Conservation (phyloP, 805 yeast species). For the Zygosaccharomyces pseudorouxii region DNA sequence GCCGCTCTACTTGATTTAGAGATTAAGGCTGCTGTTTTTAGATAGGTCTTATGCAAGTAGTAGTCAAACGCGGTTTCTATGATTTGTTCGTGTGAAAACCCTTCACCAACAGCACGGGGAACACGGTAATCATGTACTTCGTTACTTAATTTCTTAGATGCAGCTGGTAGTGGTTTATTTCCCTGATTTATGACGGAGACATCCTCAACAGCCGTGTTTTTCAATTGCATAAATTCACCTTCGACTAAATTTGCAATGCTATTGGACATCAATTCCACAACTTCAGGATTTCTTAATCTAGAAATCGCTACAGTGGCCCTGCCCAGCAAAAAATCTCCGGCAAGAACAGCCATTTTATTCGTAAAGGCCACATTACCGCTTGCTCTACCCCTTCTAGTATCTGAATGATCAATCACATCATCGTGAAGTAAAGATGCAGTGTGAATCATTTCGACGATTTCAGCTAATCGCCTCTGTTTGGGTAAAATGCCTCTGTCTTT, state of each 20-base stretch:
- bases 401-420: conserved; percentile 90
- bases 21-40: conserved; percentile 91
- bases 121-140: conserved; percentile 35
- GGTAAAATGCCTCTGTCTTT: conserved; percentile 77
- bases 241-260: conserved; percentile 96
- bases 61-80: conserved; percentile 92
- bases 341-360: conserved; percentile 94
- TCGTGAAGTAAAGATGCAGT: conserved; percentile 94
- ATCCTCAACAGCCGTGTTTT: conserved; percentile 74
- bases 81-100: conserved; percentile 54
- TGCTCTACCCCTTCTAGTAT: conserved; percentile 83
- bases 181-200: conserved; percentile 35
- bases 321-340: conserved; percentile 93
- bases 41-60: conserved; percentile 89
- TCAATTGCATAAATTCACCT: conserved; percentile 98
- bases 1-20: conserved; percentile 91
- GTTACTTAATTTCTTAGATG: conserved; percentile 11
- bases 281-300: conserved; percentile 92
- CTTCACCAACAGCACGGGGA: conserved; percentile 8
- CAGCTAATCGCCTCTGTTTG: conserved; percentile 91
- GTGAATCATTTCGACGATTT: conserved; percentile 97
- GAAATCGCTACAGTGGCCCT: conserved; percentile 96
- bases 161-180: conserved; percentile 39
- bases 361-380: conserved; percentile 91
- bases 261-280: conserved; percentile 89